Evolutionary conservation across 768 basidiomycete species (phyloP).

Genomic region (Suillus cothurnatus): DNA sequence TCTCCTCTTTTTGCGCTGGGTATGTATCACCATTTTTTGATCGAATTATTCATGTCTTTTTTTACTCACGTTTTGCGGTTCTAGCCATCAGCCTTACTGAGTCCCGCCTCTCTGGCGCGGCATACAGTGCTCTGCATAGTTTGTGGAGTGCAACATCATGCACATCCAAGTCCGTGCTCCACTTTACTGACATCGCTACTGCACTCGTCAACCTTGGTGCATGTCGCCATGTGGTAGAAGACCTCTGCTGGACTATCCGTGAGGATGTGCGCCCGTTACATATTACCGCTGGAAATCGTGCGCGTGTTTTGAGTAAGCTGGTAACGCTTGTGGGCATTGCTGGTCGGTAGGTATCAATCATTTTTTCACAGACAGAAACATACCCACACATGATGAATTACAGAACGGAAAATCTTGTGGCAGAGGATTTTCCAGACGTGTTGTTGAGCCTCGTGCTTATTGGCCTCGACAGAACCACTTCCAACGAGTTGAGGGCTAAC

Average conservation of each 20-base stretch:
- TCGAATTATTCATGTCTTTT: neutral
- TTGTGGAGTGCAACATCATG: slow-evolving; percentile 28
- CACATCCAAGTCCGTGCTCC: slow-evolving; percentile 28
- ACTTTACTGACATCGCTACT: slow-evolving; percentile 37
- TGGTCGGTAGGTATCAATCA: slow-evolving; percentile 43
- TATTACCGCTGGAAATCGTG: slow-evolving; percentile 27
- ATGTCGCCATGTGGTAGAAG: slow-evolving; percentile 35
- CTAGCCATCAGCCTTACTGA: neutral
- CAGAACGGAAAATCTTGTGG: slow-evolving; percentile 36
- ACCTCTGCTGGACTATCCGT: slow-evolving; percentile 33
- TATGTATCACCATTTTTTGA: slow-evolving; percentile 17
- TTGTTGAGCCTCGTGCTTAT: slow-evolving; percentile 54
- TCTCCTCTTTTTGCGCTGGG: slow-evolving; percentile 48
- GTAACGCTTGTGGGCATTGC: slow-evolving; percentile 44
- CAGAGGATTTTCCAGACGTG: slow-evolving; percentile 49
- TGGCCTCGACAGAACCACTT: slow-evolving; percentile 54
- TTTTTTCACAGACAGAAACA: neutral
- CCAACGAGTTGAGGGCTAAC: slow-evolving; percentile 46
- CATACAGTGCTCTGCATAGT: slow-evolving; percentile 36
- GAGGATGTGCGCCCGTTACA: slow-evolving; percentile 11
- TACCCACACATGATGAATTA: slow-evolving; percentile 24
- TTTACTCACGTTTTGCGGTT: neutral
- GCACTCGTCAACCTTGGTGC: slow-evolving; percentile 51
- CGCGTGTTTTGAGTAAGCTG: slow-evolving; percentile 42
- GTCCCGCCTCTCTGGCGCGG: slow-evolving; percentile 33